Evolutionary conservation across 768 basidiomycete species (phyloP), one percentile per base, ranked within the genome.

Genomic region (Suillus variegatus): DNA sequence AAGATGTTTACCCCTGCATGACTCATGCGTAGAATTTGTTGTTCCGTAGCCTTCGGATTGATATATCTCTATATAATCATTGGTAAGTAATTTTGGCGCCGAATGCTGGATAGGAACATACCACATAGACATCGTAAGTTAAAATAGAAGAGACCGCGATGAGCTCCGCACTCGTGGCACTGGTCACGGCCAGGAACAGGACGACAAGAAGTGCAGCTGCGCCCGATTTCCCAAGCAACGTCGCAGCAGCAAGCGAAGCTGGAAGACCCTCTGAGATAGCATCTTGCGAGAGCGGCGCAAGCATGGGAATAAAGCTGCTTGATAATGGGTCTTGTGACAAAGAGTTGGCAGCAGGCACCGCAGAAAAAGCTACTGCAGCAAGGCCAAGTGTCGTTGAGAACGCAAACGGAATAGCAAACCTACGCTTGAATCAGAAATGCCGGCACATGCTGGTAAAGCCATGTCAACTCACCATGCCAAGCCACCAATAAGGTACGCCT

Each of bases 221-320:
- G 36, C 96, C 95, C 0, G 85, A 81, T 70, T 93, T 83, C 0
- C 94, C 94, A 10, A 97, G 80, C 9, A 98, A 79, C 0, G 94
- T 92, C 1, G 88, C 83, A 1, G 94, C 94, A 0, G 94, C 93
- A 1, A 94, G 89, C 3, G 94, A 84, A 8, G 95, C 86, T 62
- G 94, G 91, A 2, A 97, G 83, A 51, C 96, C 96, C n/a, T 93
- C 94, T 8, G 90, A 90, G 12, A 97, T 89, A 70, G 96, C 91
- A 0, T 79, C 84, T 2, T 82, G 63, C 0, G 85, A 79, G 35
- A 90, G 78, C 0, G 75, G 68, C 25, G 76, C 73, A 61, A 82
- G 74, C 18, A 78, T 83, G 62, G 69, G 85, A 68, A 64, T 83
- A 74, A 63, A 80, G 62, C 57, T 78, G 77, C 85, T 88, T 86